A percentile compares a stretch with the other conserved stretches of the same genome.
Evolutionary conservation across 2,329 filamentous ascomycete species (phyloP).

Genomic region (Lojkania enalia): DNA sequence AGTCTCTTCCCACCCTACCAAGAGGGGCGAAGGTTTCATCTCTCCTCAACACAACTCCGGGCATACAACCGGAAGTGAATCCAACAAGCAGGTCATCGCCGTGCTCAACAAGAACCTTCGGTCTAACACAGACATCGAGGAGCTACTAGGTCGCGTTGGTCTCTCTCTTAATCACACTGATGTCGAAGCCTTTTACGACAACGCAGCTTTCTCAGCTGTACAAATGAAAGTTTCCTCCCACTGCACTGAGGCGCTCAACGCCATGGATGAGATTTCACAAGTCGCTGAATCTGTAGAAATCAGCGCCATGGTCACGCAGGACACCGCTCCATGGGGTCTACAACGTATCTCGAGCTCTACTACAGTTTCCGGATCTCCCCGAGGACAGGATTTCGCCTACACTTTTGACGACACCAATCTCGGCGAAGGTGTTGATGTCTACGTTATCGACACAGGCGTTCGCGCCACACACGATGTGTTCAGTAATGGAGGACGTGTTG

Average conservation of each 20-base stretch:
- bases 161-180: constrained; percentile 45
- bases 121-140: too few relatives aligned
- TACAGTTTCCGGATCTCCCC: constrained; percentile 36
- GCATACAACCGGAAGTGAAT: background rate
- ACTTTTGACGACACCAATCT: constrained; percentile 37
- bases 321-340: constrained; percentile 51
- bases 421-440: constrained; percentile 52
- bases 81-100: background rate
- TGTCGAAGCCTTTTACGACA: constrained; percentile 47
- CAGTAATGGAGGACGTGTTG: constrained; percentile 42
- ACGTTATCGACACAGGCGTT: constrained; percentile 55
- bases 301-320: constrained; percentile 32
- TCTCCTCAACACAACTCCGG: constrained; percentile 27
- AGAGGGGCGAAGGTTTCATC: constrained; percentile 33
- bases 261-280: constrained; percentile 45
- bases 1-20: constrained; percentile 20
- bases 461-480: constrained; percentile 52
- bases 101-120: background rate
- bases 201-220: constrained; percentile 46
- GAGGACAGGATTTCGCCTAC: constrained; percentile 47
- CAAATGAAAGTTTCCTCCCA: constrained; percentile 46
- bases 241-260: constrained; percentile 44
- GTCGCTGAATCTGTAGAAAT: constrained; percentile 49
- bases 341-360: constrained; percentile 48
- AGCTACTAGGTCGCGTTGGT: constrained; percentile 40